Conservation (phyloP, 2,329 filamentous ascomycete species). For the Cladorrhinum sp. region DNA sequence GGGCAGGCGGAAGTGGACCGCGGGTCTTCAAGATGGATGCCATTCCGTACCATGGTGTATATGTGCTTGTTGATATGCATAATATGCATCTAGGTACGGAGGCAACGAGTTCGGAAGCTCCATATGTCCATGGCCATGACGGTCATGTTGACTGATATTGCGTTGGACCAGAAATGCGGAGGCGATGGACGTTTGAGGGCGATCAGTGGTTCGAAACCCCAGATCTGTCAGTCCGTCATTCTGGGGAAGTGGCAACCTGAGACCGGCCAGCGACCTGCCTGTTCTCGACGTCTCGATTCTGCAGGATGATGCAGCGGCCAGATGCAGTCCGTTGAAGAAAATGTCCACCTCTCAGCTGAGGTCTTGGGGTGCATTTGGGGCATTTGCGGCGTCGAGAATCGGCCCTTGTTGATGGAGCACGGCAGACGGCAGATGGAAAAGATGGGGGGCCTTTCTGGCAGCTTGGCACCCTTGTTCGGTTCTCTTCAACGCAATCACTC, state of each 20-base stretch:
- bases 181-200: constrained; percentile 13
- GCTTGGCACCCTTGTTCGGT: constrained; percentile 8
- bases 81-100: constrained; percentile 26
- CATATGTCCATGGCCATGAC: constrained; percentile 18
- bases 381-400: constrained; percentile 3
- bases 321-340: background rate
- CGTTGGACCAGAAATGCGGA: background rate
- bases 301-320: background rate
- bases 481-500: background rate
- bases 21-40: constrained; percentile 14
- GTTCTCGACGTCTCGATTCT: background rate
- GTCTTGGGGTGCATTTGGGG: background rate
- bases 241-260: constrained; percentile 15
- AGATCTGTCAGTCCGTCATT: constrained; percentile 13
- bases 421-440: constrained; percentile 15
- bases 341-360: constrained; percentile 3
- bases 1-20: constrained; percentile 16
- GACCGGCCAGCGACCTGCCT: constrained; percentile 5
- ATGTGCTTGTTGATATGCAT: constrained; percentile 28
- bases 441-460: constrained; percentile 13
- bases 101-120: constrained; percentile 14
- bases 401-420: constrained; percentile 12
- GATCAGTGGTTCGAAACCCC: constrained; percentile 25
- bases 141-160: background rate
- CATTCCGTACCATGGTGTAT: constrained; percentile 23